Evolutionary conservation across 495 filamentous ascomycete genomes (phyloP).

Genomic region (Penicillium goetzii): DNA sequence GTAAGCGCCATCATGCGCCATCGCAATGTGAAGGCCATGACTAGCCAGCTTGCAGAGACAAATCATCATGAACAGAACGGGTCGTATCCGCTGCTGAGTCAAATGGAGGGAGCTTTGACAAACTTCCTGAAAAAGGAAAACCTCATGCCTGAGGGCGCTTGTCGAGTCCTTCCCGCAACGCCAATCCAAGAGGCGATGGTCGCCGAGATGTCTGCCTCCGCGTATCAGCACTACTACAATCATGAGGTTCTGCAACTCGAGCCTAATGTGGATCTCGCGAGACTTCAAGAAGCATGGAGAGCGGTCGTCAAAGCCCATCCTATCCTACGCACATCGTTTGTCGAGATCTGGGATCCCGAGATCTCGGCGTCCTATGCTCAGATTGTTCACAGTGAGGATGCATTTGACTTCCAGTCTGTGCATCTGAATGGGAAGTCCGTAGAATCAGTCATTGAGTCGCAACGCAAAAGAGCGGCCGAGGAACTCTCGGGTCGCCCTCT

Average conservation of each 20-base stretch:
- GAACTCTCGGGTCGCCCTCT: slow-evolving; percentile 19
- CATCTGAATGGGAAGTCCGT: slow-evolving; percentile 23
- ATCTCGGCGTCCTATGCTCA: slow-evolving; percentile 65
- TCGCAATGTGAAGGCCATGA: slow-evolving; percentile 64
- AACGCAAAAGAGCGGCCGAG: slow-evolving; percentile 28
- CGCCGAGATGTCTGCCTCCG: slow-evolving; percentile 70
- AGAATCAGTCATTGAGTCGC: slow-evolving; percentile 28
- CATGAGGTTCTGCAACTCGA: slow-evolving; percentile 69
- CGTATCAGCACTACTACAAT: slow-evolving; percentile 76
- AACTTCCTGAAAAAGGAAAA: slow-evolving; percentile 35
- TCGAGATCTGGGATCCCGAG: slow-evolving; percentile 60
- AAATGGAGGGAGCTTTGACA: slow-evolving; percentile 38
- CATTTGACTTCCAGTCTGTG: slow-evolving; percentile 28
- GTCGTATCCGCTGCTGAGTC: slow-evolving; percentile 22
- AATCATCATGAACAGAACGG: slow-evolving; percentile 14
- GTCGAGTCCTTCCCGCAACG: slow-evolving; percentile 68
- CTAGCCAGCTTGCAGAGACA: slow-evolving; percentile 24
- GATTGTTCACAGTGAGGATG: slow-evolving; percentile 49
- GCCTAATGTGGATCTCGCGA: slow-evolving; percentile 51
- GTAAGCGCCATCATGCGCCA: slow-evolving; percentile 70
- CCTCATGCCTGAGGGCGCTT: slow-evolving; percentile 39
- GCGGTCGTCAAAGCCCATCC: slow-evolving; percentile 59
- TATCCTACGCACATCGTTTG: slow-evolving; percentile 74
- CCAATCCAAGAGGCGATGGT: slow-evolving; percentile 87
- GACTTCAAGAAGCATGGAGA: slow-evolving; percentile 62